A percentile compares a stretch with the other conserved stretches of the same genome.
phyloP scores from a whole-genome alignment of 129 eudicot species.

The Cynara cardunculus region DNA sequence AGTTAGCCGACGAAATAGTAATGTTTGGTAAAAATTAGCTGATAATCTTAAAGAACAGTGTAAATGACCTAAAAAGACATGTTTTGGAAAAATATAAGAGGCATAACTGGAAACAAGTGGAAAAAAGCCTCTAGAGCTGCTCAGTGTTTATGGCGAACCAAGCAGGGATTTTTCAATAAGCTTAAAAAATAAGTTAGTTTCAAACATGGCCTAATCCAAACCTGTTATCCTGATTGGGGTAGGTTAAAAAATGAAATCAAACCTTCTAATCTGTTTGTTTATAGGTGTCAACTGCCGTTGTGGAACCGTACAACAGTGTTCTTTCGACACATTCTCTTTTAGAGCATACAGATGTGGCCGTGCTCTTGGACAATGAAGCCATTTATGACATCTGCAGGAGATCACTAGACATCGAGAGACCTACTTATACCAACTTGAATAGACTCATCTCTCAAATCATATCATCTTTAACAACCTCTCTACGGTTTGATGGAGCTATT shows the following conservation, averaged over 20 bases:
- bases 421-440: constrained; percentile 86
- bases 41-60: not conserved
- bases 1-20: not conserved
- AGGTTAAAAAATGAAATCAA: not conserved
- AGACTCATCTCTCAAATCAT: constrained; percentile 84
- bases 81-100: not conserved
- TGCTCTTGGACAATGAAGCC: constrained; percentile 91
- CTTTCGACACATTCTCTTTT: constrained; percentile 94
- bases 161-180: not conserved
- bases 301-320: constrained; percentile 93
- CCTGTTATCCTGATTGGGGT: not conserved
- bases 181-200: not conserved
- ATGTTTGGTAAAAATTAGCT: not conserved
- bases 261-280: constrained; percentile 6
- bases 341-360: constrained; percentile 93
- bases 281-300: constrained; percentile 93
- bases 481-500: constrained; percentile 97
- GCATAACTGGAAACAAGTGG: not conserved
- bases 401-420: constrained; percentile 91
- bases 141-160: too few species aligned
- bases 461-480: constrained; percentile 88
- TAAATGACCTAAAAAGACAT: not conserved
- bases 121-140: too few species aligned
- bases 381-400: constrained; percentile 86
- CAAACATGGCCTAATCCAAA: not conserved